Evolutionary conservation across 2,329 filamentous ascomycete species (phyloP), one percentile per base, ranked within the genome.

Genomic region (Dendrostoma leiphaemia): DNA sequence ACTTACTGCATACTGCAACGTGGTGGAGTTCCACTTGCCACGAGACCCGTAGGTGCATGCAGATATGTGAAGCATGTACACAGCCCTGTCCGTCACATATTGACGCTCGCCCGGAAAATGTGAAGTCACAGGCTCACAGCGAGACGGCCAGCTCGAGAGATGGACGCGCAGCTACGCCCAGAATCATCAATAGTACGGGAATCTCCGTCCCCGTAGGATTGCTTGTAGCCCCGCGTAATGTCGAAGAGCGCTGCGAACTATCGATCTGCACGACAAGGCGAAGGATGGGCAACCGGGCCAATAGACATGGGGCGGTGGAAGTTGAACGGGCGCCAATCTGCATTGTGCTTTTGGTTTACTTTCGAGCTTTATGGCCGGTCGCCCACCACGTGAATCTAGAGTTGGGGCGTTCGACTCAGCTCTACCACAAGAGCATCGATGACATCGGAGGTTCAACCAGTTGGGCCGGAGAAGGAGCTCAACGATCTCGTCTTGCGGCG

Each of bases 1-100:
- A 71, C 68, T 13, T 59, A 55, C 6, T 51, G 28, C 19, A 69
- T 60, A n/a, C n/a, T 6, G 52, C 60, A 4, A 21, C 12, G 21
- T n/a, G 38, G 15, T 24, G 38, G 15, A n/a, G 51, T 35, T 8
- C n/a, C 26, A n/a, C n/a, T n/a, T n/a, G n/a, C n/a, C n/a, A n/a
- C n/a, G n/a, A n/a, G n/a, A n/a, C n/a, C n/a, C n/a, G n/a, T n/a
- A n/a, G 2, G 58, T 58, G 6, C 59, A 48, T 28, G 60, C 60
- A 1, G 62, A 58, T 4, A 68, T 54, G 34, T 63, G 64, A 4
- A 72, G 38, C 28, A 72, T 64, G 55, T 72, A 73, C 3, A 72
- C 62, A 3, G 65, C 64, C 1, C 67, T 70, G 49, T 71, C 62
- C 12, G 49, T 56, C 17, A 69, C 62, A 12, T 47, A 54, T 58